Conservation (phyloP, 352 stramenopile genomes). For the Globisporangium recalcitrans region DNA sequence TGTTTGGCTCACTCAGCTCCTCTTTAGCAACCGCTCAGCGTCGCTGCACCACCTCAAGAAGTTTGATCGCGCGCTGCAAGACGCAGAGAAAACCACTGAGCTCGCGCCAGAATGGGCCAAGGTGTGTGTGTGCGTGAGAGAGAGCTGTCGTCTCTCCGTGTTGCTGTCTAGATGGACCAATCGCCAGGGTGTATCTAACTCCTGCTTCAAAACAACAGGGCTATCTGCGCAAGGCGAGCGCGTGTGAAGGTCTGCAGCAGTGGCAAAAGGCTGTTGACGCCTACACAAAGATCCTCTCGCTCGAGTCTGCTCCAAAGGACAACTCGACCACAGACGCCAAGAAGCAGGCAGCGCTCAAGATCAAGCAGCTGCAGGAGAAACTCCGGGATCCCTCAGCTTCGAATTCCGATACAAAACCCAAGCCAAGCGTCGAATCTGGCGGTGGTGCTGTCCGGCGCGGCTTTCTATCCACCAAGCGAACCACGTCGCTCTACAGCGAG, state of each 20-base stretch:
- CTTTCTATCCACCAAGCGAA: constrained; percentile 35
- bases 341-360: constrained; percentile 32
- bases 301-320: too few relatives aligned
- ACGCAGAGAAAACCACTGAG: constrained; percentile 77
- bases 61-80: constrained; percentile 63
- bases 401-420: not conserved
- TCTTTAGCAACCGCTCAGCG: constrained; percentile 88
- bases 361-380: constrained; percentile 10
- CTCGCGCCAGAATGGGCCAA: constrained; percentile 90
- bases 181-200: too few relatives aligned
- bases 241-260: constrained; percentile 57
- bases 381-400: not conserved
- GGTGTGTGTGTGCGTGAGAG: constrained; percentile 17
- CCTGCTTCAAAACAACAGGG: too few relatives aligned
- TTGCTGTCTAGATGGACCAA: too few relatives aligned
- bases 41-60: constrained; percentile 71
- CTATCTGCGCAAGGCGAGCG: constrained; percentile 87
- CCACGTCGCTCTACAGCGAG: constrained; percentile 56
- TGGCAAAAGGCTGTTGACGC: constrained; percentile 60
- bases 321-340: constrained; percentile 54
- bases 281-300: constrained; percentile 63
- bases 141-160: too few relatives aligned
- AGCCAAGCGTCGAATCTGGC: constrained; percentile 13
- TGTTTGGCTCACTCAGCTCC: constrained; percentile 27
- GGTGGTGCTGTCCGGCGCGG: constrained; percentile 32